Conservation (phyloP, 129 eudicot species). For the Erigeron canadensis region DNA sequence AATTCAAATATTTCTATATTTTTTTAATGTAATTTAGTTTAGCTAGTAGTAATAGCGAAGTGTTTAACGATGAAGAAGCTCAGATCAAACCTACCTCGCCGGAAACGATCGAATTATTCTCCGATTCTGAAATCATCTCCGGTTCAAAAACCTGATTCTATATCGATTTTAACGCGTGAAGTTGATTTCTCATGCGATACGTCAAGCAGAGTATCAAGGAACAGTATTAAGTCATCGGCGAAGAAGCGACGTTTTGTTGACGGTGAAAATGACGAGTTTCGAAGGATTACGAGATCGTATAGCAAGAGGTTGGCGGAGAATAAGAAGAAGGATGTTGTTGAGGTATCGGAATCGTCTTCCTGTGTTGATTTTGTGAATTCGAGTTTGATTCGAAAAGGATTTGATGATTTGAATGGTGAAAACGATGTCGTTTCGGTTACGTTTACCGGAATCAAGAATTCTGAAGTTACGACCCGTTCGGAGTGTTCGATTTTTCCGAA, state of each 20-base stretch:
- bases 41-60: not conserved
- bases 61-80: conserved; percentile 46
- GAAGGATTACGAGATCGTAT: conserved; percentile 56
- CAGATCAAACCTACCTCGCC: conserved; percentile 76
- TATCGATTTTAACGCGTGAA: conserved; percentile 28
- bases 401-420: conserved; percentile 27
- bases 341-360: conserved; percentile 59
- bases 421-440: conserved; percentile 24
- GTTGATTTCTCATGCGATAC: conserved; percentile 52
- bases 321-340: conserved; percentile 24
- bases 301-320: conserved; percentile 28
- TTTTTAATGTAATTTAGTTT: no score
- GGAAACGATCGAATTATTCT: conserved; percentile 49
- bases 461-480: conserved; percentile 40
- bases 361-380: conserved; percentile 60
- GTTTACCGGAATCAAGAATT: conserved; percentile 24
- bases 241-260: conserved; percentile 41
- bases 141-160: conserved; percentile 4
- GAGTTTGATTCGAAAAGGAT: conserved; percentile 33
- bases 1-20: no score
- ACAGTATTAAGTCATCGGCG: conserved; percentile 20
- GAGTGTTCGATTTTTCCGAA: conserved; percentile 36
- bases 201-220: conserved; percentile 50
- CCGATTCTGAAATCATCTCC: conserved; percentile 38
- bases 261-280: conserved; percentile 37